Conservation (phyloP, 2,329 filamentous ascomycete species). For the Hymenoscyphus occultus region DNA sequence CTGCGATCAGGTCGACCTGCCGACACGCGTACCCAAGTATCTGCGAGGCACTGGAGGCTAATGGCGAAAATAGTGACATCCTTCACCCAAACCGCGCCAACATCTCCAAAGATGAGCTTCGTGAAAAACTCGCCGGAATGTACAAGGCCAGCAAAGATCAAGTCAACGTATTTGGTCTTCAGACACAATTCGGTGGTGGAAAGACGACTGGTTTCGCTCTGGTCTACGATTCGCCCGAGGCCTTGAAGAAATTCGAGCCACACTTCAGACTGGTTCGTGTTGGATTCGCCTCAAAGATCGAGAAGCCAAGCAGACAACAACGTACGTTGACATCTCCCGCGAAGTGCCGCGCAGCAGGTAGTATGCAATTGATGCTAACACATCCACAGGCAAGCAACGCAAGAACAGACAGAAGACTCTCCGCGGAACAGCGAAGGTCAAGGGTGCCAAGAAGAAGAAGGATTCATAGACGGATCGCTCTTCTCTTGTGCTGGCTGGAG, state of each 20-base stretch:
- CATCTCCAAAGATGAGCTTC: constrained; percentile 99
- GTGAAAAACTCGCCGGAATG: constrained; percentile 85
- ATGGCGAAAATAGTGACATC: constrained; percentile 71
- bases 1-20: neutral
- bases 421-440: constrained; percentile 96
- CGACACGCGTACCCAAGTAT: neutral
- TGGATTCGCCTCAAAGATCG: constrained; percentile 88
- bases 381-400: constrained; percentile 89
- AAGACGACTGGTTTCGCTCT: constrained; percentile 99
- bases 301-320: constrained; percentile 98
- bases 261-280: constrained; percentile 95
- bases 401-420: constrained; percentile 99
- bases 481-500: constrained; percentile 26
- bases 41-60: constrained; percentile 19
- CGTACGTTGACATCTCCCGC: constrained; percentile 63
- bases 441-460: constrained; percentile 94
- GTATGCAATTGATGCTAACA: constrained; percentile 24
- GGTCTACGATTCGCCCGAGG: constrained; percentile 96
- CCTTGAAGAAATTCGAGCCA: constrained; percentile 99
- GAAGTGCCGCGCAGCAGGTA: constrained; percentile 2
- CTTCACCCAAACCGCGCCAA: constrained; percentile 98
- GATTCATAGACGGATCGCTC: constrained; percentile 65
- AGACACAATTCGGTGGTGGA: constrained; percentile 98
- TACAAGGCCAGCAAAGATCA: constrained; percentile 99
- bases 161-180: constrained; percentile 96